Percentiles rank a stretch among this genome's conserved stretches.
Evolutionary conservation across 2,329 filamentous ascomycete genomes (phyloP).

Genomic region (Escovopsis sp.): DNA sequence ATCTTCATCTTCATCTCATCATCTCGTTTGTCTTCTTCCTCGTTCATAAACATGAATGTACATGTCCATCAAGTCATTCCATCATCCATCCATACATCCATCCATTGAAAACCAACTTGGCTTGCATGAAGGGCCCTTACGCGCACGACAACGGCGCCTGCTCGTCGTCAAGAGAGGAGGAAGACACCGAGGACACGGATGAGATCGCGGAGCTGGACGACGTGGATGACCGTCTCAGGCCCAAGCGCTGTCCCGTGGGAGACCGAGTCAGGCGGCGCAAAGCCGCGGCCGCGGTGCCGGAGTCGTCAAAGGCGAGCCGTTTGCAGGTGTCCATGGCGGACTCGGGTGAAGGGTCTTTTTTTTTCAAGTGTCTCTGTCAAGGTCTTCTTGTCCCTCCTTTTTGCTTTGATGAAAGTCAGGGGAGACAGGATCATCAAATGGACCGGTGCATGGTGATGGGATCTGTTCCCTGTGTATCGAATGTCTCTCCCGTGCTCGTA

Average conservation of each 20-base stretch:
- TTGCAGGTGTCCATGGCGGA: slow-evolving; percentile 18
- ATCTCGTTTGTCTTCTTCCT: background rate
- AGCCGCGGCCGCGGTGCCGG: slow-evolving; percentile 14
- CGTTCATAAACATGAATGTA: no score
- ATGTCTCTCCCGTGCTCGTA: no score
- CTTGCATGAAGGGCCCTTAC: slow-evolving; percentile 17
- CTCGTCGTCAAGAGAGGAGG: slow-evolving; percentile 11
- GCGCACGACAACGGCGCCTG: slow-evolving; percentile 15
- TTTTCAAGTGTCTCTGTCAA: no score
- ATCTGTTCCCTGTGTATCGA: no score
- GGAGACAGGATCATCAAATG: no score
- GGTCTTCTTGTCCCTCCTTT: no score
- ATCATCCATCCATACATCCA: no score
- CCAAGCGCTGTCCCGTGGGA: slow-evolving; percentile 16
- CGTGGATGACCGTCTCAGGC: slow-evolving; percentile 16
- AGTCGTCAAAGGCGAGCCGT: slow-evolving; percentile 14
- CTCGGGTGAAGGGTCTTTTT: no score
- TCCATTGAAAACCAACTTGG: no score
- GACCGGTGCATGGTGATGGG: no score
- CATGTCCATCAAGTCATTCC: no score
- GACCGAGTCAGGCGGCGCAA: slow-evolving; percentile 17
- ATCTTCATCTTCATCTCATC: background rate
- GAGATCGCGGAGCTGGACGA: slow-evolving; percentile 15
- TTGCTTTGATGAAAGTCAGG: no score
- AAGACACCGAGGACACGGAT: slow-evolving; percentile 8